Evolutionary conservation across 306 rosid species (phyloP), one percentile per base, ranked within the genome.

Genomic region (Cicer arietinum): DNA sequence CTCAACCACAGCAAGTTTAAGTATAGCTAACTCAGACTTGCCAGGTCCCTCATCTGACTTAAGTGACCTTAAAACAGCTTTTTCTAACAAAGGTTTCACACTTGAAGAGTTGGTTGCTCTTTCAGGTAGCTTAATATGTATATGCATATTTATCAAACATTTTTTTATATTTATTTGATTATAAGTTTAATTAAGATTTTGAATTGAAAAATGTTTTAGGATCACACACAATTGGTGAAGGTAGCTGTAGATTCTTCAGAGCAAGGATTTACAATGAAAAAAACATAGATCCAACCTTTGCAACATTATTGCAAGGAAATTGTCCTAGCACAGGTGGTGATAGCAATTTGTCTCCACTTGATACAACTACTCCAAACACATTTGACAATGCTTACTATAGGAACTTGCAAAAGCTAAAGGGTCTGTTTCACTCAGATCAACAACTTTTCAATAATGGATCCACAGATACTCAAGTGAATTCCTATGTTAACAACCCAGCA

Each of bases 401-500:
- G 13, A 88, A 86, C 41, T 80, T 90, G 79, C 52, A 81, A 69
- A 80, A 12, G 71, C 45, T 73, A 52, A 88, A 80, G 72, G 96
- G 92, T 2, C 74, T 90, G 5, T 46, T 90, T 8, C 96, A 88
- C 80, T 88, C 92, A 0, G 96, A 90, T 39, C 92, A 90, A 42
- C 84, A 81, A 12, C 88, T 90, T 67, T 86, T 77, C 60, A 80
- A 64, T 35, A 81, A 80, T 3, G 90, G 90, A 30, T 85, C 92
- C 45, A 90, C 96, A 0, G 80, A 88, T 7, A 44, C 91, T 16
- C 82, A 47, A 43, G 92, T 90, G 1, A 77, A 46, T 44, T 22
- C 78, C 51, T 90, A 90, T n/a, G 57, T 41, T 30, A 81, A 1
- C 54, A 56, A 81, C 4, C 59, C 72, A 2, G 70, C 17, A 8